Percentiles rank a stretch among this genome's conserved stretches.
Evolutionary conservation across 331 rosid genomes (phyloP).

Genomic region (Quercus tomentella): DNA sequence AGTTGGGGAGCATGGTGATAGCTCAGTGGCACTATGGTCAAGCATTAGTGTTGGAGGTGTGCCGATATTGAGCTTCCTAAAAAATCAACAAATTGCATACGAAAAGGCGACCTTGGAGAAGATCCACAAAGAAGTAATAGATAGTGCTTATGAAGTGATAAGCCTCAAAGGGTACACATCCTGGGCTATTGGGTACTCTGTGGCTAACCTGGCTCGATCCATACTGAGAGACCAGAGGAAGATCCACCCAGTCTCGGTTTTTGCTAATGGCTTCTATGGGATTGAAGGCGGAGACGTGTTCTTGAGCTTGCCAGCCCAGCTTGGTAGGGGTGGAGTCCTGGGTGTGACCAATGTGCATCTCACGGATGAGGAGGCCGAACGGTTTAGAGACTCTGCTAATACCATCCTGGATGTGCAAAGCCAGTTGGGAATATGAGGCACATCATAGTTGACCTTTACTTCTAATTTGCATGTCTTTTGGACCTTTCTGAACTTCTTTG

Average conservation of each 20-base stretch:
- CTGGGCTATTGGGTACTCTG: slow-evolving; percentile 93
- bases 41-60: slow-evolving; percentile 92
- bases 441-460: neutral
- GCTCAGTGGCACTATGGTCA: slow-evolving; percentile 96
- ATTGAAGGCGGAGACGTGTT: slow-evolving; percentile 67
- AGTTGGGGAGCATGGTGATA: slow-evolving; percentile 93
- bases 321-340: slow-evolving; percentile 73
- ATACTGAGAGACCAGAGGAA: slow-evolving; percentile 73
- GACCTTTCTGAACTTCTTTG: too few species aligned
- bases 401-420: slow-evolving; percentile 59
- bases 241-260: slow-evolving; percentile 79
- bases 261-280: slow-evolving; percentile 68
- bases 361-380: slow-evolving; percentile 46
- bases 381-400: slow-evolving; percentile 59
- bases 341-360: slow-evolving; percentile 76
- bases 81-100: slow-evolving; percentile 57
- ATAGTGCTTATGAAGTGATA: slow-evolving; percentile 78
- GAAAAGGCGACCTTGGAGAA: slow-evolving; percentile 70
- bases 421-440: slow-evolving; percentile 46
- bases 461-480: neutral
- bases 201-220: slow-evolving; percentile 54
- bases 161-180: slow-evolving; percentile 86
- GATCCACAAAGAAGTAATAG: slow-evolving; percentile 63
- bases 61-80: slow-evolving; percentile 70
- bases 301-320: slow-evolving; percentile 78